Conservation (phyloP, 768 basidiomycete genomes). For the Xerocomus potaroensis region DNA sequence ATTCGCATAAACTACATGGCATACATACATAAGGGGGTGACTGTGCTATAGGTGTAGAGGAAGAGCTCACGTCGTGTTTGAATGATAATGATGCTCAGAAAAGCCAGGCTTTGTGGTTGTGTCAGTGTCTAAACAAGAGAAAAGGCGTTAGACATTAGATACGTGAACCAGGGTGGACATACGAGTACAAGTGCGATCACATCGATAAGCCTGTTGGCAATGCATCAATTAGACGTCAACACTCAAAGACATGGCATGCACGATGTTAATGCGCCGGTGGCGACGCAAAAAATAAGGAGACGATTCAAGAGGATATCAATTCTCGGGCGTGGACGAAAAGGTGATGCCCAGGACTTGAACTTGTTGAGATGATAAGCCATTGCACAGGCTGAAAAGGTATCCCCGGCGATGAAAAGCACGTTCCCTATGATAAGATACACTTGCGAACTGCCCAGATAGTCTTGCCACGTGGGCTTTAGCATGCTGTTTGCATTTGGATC, state of each 20-base stretch:
- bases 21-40: not conserved
- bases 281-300: slow-evolving; percentile 21
- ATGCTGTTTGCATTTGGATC: slow-evolving; percentile 3
- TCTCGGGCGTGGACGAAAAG: slow-evolving; percentile 1
- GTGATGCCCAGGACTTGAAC: slow-evolving; percentile 9
- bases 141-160: no score
- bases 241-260: slow-evolving; percentile 8
- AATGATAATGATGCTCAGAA: slow-evolving; percentile 19
- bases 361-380: slow-evolving; percentile 23
- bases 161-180: not conserved
- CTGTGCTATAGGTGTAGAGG: no score
- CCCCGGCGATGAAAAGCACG: slow-evolving; percentile 22
- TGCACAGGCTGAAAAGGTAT: slow-evolving; percentile 15
- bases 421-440: slow-evolving; percentile 19
- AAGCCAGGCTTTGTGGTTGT: slow-evolving; percentile 16
- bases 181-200: slow-evolving; percentile 24
- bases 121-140: slow-evolving; percentile 12
- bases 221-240: slow-evolving; percentile 1
- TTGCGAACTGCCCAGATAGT: slow-evolving; percentile 1
- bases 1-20: slow-evolving; percentile 25
- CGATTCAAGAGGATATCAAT: slow-evolving; percentile 21
- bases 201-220: slow-evolving; percentile 18
- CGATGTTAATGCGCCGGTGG: slow-evolving; percentile 25
- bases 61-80: slow-evolving; percentile 25
- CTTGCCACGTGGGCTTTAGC: slow-evolving; percentile 6